Evolutionary conservation across 2,329 filamentous ascomycete genomes (phyloP).

Genomic region (Fusarium brachygibbosum): DNA sequence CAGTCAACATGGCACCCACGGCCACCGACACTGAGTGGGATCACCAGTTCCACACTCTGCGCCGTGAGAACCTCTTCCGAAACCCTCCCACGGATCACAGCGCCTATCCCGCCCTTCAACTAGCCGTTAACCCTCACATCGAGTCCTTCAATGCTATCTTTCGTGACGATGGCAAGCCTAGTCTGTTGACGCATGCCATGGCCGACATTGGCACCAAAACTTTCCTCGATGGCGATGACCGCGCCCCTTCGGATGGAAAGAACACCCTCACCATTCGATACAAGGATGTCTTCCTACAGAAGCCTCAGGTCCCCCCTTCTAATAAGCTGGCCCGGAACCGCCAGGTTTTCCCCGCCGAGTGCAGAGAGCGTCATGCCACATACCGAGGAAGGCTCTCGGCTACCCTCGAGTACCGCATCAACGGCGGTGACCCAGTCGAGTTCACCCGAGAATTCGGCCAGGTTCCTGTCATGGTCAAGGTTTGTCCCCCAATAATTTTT

Average conservation of each 20-base stretch:
- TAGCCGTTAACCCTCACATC: conserved; percentile 91
- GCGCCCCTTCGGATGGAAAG: conserved; percentile 68
- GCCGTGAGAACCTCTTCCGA: conserved; percentile 88
- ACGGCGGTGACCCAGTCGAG: conserved; percentile 86
- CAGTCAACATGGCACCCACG: conserved; percentile 65
- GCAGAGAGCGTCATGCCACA: conserved; percentile 90
- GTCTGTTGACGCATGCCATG: conserved; percentile 77
- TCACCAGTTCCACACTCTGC: conserved; percentile 85
- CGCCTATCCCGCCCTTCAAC: conserved; percentile 87
- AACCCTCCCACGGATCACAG: conserved; percentile 89
- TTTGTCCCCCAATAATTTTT: conserved; percentile 57
- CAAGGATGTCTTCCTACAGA: conserved; percentile 85
- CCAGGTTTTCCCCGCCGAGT: conserved; percentile 91
- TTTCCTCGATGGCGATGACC: conserved; percentile 85
- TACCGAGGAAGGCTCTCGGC: conserved; percentile 90
- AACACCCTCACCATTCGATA: conserved; percentile 85
- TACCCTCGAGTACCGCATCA: conserved; percentile 86
- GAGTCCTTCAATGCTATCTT: conserved; percentile 96
- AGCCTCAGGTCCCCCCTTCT: conserved; percentile 79
- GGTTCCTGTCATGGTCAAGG: conserved; percentile 93
- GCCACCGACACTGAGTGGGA: conserved; percentile 81
- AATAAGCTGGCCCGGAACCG: conserved; percentile 89
- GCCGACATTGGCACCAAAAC: conserved; percentile 91
- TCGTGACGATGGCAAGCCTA: conserved; percentile 71
- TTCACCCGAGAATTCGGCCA: conserved; percentile 87